Conservation (phyloP, 75 land plant genomes). For the Cupressus sempervirens region DNA sequence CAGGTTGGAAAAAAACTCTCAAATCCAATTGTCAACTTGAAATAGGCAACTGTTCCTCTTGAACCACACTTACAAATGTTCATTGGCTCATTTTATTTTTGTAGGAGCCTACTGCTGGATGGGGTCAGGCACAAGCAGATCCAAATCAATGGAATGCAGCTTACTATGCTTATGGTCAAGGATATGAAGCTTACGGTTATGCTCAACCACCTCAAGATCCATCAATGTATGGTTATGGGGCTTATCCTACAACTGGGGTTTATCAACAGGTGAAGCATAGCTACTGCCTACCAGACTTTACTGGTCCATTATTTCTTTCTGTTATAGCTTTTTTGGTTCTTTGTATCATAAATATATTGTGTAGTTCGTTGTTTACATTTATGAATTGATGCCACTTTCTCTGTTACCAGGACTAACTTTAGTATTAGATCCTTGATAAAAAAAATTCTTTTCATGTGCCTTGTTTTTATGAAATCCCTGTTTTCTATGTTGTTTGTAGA, state of each 20-base stretch:
- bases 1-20: constrained; percentile 42
- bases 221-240: constrained; percentile 71
- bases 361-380: not conserved
- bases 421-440: not conserved
- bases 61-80: not conserved
- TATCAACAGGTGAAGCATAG: constrained; percentile 79
- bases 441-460: not conserved
- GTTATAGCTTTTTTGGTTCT: not conserved
- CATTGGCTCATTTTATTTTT: not conserved
- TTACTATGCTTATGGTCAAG: constrained; percentile 81
- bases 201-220: constrained; percentile 68
- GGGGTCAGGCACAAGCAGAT: constrained; percentile 75
- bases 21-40: not conserved
- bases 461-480: not conserved
- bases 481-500: not conserved
- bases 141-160: constrained; percentile 80
- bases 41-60: not conserved
- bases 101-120: constrained; percentile 53
- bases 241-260: constrained; percentile 60
- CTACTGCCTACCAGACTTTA: not conserved
- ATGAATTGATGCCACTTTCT: not conserved
- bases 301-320: not conserved
- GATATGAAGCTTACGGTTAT: constrained; percentile 86
- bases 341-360: not conserved
- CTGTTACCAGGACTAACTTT: not conserved